Evolutionary conservation across 345 rosid species (phyloP).

Genomic region (Jatropha curcas): DNA sequence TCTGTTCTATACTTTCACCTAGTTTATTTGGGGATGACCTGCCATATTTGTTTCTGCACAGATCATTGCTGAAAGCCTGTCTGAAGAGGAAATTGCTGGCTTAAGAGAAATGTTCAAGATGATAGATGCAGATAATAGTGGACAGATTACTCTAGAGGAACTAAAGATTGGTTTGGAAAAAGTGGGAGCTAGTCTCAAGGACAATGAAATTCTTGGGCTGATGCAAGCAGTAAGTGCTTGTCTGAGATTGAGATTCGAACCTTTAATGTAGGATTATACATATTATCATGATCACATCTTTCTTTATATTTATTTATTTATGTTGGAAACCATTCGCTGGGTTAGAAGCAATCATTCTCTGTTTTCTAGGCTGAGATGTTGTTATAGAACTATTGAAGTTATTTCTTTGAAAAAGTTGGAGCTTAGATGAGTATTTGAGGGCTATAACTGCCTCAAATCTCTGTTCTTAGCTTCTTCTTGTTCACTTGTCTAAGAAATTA

Average conservation of each 20-base stretch:
- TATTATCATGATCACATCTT: not conserved
- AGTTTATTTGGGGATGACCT: not conserved
- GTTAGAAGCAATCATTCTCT: not conserved
- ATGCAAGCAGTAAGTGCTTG: slow-evolving; percentile 77
- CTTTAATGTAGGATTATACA: not conserved
- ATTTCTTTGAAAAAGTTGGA: not conserved
- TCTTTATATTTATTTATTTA: not conserved
- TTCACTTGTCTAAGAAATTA: not conserved
- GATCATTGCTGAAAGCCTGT: slow-evolving; percentile 89
- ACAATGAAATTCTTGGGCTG: slow-evolving; percentile 62
- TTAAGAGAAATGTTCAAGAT: slow-evolving; percentile 89
- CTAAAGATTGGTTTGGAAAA: slow-evolving; percentile 74
- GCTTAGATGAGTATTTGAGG: not conserved
- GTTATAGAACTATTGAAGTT: not conserved
- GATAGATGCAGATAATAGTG: slow-evolving; percentile 88
- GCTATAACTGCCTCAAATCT: not conserved
- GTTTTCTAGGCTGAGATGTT: not conserved
- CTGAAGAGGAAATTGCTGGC: slow-evolving; percentile 92
- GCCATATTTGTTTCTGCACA: slow-evolving; percentile 21
- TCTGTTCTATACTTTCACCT: not conserved
- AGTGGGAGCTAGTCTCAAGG: slow-evolving; percentile 76
- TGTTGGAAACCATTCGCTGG: not conserved
- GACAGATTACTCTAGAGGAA: slow-evolving; percentile 87
- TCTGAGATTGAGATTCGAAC: not conserved
- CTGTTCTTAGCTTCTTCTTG: not conserved